Base-by-base conservation (phyloP, 805 yeast genomes). In the Monosporozyma aerobia region DNA sequence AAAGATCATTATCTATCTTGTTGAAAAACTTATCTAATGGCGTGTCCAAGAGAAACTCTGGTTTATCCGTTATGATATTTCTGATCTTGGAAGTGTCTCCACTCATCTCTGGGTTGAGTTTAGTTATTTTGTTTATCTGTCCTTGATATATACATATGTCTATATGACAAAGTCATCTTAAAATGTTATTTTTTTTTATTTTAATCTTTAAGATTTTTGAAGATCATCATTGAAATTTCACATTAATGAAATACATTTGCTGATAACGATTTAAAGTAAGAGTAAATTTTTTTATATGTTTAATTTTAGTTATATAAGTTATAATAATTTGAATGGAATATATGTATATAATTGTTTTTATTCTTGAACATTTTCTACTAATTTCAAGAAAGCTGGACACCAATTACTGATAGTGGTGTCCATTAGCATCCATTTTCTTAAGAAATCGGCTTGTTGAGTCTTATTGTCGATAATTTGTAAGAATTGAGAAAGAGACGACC, bases 371-470 rank as follows among this genome's bases (percentile, higher is more conserved):
- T 68, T 69, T 51, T 77, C 79, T 14, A 79, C 58, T 3, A 84
- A 64, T 62, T 82, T 82, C 49, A 82, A 75, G 51, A 86, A 70
- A 3, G 90, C 85, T 27, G 80, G 73, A 55, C 86, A 80, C 95
- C 95, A 86, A 25, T 69, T 66, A 50, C 80, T 73, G 10, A 79
- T 77, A 0, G 85, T 82, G 44, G 74, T 76, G 58, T 81, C 79
- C 2, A 69, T 59, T 68, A 83, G 70, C 79, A 83, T 80, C 72
- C 80, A 83, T 32, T 76, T 69, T 32, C 71, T 75, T 50, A 71
- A 71, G 48, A 57, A 61, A 53, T 60, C 66, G 52, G 72, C 73
- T 51, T 70, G 75, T 14, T 52, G 44, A 1, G 55, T 53, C n/a
- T 57, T 62, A 27, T 68, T 63, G 8, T 59, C 51, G 23, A 54